Evolutionary conservation across 2,329 filamentous ascomycete genomes (phyloP).

Genomic region (Emmonsia crescens): DNA sequence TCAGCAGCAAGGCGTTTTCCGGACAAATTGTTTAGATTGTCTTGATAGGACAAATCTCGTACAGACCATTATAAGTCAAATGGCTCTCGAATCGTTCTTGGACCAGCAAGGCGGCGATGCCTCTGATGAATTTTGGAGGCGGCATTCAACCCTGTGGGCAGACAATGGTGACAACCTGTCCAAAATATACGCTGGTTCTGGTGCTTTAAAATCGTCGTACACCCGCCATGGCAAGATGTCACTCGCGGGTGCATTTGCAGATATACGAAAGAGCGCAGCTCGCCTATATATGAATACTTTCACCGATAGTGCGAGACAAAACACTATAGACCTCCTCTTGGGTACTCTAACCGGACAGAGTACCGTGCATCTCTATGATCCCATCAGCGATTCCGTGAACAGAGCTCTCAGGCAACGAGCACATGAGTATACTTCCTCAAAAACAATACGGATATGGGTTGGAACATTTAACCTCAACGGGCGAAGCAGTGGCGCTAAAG

Average conservation of each 20-base stretch:
- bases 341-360: slow-evolving; percentile 74
- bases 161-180: slow-evolving; percentile 93
- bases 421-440: slow-evolving; percentile 63
- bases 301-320: slow-evolving; percentile 81
- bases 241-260: slow-evolving; percentile 82
- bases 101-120: slow-evolving; percentile 58
- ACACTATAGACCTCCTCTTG: slow-evolving; percentile 86
- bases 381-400: slow-evolving; percentile 82
- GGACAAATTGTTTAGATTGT: slow-evolving; percentile 93
- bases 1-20: slow-evolving; percentile 90
- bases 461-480: slow-evolving; percentile 96
- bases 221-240: slow-evolving; percentile 95
- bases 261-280: slow-evolving; percentile 87
- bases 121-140: slow-evolving; percentile 74
- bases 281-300: slow-evolving; percentile 97
- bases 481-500: slow-evolving; percentile 61
- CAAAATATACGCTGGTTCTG: slow-evolving; percentile 92
- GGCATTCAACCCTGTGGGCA: slow-evolving; percentile 89
- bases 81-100: slow-evolving; percentile 81
- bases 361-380: slow-evolving; percentile 80
- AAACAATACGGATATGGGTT: slow-evolving; percentile 67
- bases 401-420: slow-evolving; percentile 56
- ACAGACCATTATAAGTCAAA: slow-evolving; percentile 88
- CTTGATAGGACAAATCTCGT: slow-evolving; percentile 92
- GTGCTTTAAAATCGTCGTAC: slow-evolving; percentile 89